phyloP scores from a whole-genome alignment of 352 stramenopile species.

The Globisporangium irregulare region DNA sequence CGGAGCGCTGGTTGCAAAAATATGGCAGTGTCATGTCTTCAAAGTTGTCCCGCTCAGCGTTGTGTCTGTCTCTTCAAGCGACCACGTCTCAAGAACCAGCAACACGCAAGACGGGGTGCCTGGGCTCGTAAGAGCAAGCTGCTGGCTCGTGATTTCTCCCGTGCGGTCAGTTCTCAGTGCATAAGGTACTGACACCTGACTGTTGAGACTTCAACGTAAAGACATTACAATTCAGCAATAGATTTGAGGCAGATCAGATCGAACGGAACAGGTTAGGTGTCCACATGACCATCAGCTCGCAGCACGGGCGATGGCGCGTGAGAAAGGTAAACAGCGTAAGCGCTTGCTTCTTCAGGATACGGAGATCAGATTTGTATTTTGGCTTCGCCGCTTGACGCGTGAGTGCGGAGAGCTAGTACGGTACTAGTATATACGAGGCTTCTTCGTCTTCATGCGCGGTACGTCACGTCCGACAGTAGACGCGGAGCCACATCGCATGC shows the following conservation, averaged over 20 bases:
- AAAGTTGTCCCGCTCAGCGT: not conserved
- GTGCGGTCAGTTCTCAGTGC: not conserved
- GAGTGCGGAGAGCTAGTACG: not conserved
- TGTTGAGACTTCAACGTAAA: no score
- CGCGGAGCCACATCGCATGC: not conserved
- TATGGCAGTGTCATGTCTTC: not conserved
- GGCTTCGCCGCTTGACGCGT: not conserved
- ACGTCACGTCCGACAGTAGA: not conserved
- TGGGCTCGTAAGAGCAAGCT: not conserved
- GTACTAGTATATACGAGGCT: no score
- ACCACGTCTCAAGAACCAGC: not conserved
- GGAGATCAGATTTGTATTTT: not conserved
- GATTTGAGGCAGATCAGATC: no score
- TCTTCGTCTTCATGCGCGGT: not conserved
- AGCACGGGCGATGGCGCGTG: not conserved
- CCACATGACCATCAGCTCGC: not conserved
- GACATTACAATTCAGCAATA: no score
- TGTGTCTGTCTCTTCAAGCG: not conserved
- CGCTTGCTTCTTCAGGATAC: not conserved
- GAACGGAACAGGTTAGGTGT: no score
- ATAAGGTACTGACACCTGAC: no score
- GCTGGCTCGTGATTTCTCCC: not conserved
- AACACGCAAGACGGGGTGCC: not conserved
- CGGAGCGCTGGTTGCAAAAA: not conserved
- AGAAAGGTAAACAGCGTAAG: not conserved